Percentiles rank a stretch among this genome's conserved stretches.
Conservation (phyloP, 352 stramenopile species). For the Poterioochromonas sp. region DNA sequence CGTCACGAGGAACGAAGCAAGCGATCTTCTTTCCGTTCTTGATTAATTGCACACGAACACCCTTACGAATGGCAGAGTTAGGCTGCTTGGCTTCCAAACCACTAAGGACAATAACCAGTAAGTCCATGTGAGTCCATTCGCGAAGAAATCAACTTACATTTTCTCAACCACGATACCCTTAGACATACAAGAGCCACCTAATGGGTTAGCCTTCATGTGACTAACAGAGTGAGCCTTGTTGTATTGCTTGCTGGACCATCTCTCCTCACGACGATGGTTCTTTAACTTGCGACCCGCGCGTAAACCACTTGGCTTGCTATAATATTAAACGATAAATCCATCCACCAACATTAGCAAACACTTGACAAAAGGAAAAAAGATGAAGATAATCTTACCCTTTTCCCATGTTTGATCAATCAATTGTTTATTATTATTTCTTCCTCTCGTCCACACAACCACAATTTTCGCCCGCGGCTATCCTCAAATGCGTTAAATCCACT, state of each 20-base stretch:
- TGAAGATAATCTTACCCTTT: constrained; percentile 7
- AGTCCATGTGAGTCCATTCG: background rate
- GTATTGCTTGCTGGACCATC: constrained; percentile 96
- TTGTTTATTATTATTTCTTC: no score
- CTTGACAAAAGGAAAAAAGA: background rate
- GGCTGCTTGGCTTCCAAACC: constrained; percentile 99
- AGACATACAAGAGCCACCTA: constrained; percentile 98
- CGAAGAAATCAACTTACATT: constrained; percentile 63
- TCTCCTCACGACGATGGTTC: constrained; percentile 91
- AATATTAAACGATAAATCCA: background rate
- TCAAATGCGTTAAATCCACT: no score
- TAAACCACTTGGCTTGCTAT: constrained; percentile 95
- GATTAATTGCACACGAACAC: constrained; percentile 98
- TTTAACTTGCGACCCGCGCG: constrained; percentile 97
- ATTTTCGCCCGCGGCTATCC: no score
- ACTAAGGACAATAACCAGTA: constrained; percentile 44
- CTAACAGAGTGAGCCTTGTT: constrained; percentile 99
- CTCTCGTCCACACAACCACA: no score
- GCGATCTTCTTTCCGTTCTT: constrained; percentile 99
- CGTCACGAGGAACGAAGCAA: constrained; percentile 98
- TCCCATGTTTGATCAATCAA: constrained; percentile 5
- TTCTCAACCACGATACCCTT: constrained; percentile 99
- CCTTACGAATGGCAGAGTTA: constrained; percentile 99
- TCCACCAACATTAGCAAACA: no score
- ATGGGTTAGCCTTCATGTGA: constrained; percentile 97